Evolutionary conservation across 2,329 filamentous ascomycete genomes (phyloP).

Genomic region (Blastomyces parvus): DNA sequence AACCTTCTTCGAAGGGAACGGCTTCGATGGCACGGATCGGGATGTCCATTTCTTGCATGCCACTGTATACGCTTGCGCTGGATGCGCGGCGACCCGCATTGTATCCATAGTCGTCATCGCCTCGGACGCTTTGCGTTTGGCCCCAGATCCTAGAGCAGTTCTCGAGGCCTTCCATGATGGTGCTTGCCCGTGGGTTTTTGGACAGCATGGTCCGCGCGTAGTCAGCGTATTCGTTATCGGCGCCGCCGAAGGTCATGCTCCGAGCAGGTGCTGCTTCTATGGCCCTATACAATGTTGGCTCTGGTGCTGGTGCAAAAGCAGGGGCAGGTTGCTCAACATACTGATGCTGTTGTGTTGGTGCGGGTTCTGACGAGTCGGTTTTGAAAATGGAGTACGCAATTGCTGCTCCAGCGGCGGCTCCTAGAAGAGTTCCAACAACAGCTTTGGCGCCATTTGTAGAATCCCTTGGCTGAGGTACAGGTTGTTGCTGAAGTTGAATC

Average conservation of each 20-base stretch:
- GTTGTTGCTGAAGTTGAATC: slow-evolving; percentile 21
- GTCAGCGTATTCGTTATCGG: slow-evolving; percentile 23
- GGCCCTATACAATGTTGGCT: slow-evolving; percentile 23
- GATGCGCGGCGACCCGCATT: slow-evolving; percentile 26
- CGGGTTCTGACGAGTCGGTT: slow-evolving; percentile 17
- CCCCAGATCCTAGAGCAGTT: slow-evolving; percentile 14
- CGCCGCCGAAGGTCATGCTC: slow-evolving; percentile 22
- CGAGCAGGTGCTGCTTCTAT: slow-evolving; percentile 25
- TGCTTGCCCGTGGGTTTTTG: slow-evolving; percentile 34
- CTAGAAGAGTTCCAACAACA: slow-evolving; percentile 65
- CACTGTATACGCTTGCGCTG: slow-evolving; percentile 30
- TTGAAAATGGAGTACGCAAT: slow-evolving; percentile 65
- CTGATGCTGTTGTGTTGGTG: slow-evolving; percentile 21
- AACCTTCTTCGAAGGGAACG: slow-evolving; percentile 22
- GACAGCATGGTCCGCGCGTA: slow-evolving; percentile 29
- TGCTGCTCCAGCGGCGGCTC: slow-evolving; percentile 67
- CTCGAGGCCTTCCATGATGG: slow-evolving; percentile 34
- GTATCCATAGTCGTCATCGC: neutral
- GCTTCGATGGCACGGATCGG: slow-evolving; percentile 36
- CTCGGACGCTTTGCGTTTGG: slow-evolving; percentile 12
- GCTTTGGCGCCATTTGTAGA: slow-evolving; percentile 44
- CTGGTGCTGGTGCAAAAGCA: slow-evolving; percentile 16
- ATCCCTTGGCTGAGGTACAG: slow-evolving; percentile 14
- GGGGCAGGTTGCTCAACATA: slow-evolving; percentile 20
- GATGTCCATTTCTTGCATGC: slow-evolving; percentile 22